A percentile compares a stretch with the other conserved stretches of the same genome.
Evolutionary conservation across 805 yeast species (phyloP).

Genomic region (Sugiyamaella chiloensis): DNA sequence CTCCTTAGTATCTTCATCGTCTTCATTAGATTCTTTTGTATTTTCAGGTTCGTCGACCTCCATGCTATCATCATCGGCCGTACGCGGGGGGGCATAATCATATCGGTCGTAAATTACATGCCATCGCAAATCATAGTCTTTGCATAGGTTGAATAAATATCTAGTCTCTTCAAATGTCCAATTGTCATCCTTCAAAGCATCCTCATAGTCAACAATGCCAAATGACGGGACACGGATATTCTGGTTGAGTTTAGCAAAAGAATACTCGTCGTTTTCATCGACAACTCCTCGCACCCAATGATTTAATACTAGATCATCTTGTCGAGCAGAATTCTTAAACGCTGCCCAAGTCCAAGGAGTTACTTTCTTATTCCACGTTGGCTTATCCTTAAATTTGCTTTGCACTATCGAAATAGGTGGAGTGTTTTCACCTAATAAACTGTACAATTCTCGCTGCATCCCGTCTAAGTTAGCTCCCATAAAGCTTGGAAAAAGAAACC

Average conservation of each 20-base stretch:
- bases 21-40: constrained; percentile 4
- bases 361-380: constrained; percentile 58
- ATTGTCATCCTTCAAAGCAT: constrained; percentile 33
- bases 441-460: constrained; percentile 85
- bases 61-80: constrained; percentile 5
- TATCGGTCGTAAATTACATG: constrained; percentile 62
- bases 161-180: constrained; percentile 81
- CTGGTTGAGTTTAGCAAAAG: constrained; percentile 73
- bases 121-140: constrained; percentile 63
- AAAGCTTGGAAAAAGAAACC: too few species aligned
- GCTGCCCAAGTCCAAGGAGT: constrained; percentile 77
- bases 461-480: constrained; percentile 43
- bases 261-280: constrained; percentile 44
- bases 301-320: constrained; percentile 49
- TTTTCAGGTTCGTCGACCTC: constrained; percentile 3
- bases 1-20: constrained; percentile 2
- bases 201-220: constrained; percentile 56
- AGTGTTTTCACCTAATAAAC: constrained; percentile 84
- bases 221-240: constrained; percentile 67
- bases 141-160: constrained; percentile 65
- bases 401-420: constrained; percentile 72
- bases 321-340: constrained; percentile 55
- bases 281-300: constrained; percentile 82
- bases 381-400: constrained; percentile 58
- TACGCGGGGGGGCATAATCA: constrained; percentile 29